Percentiles rank a stretch among this genome's conserved stretches.
phyloP scores from a whole-genome alignment of 306 rosid species.

The Citrullus amarus region DNA sequence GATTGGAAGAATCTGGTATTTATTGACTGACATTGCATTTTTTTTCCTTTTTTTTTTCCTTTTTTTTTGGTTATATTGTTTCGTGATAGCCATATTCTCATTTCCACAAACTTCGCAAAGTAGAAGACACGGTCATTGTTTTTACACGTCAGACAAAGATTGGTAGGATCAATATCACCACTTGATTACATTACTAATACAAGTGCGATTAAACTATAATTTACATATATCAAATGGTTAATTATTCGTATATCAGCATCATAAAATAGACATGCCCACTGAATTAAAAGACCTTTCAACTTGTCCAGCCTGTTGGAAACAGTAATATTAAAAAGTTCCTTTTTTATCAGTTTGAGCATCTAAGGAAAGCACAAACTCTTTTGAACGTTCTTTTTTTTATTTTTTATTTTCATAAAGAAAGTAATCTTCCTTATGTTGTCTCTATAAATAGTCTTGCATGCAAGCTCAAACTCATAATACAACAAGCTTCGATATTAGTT shows the following conservation, averaged over 20 bases:
- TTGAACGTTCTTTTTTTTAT: constrained; percentile 31
- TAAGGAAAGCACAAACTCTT: constrained; percentile 37
- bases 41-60: too few relatives aligned
- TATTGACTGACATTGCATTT: constrained; percentile 28
- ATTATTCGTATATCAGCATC: constrained; percentile 1
- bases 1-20: constrained; percentile 46
- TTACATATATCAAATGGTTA: constrained; percentile 18
- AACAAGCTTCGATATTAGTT: constrained; percentile 26
- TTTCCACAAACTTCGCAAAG: constrained; percentile 25
- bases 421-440: constrained; percentile 20
- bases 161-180: constrained; percentile 16
- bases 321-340: constrained; percentile 22
- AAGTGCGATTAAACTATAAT: constrained; percentile 6
- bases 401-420: constrained; percentile 12
- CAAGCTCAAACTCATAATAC: constrained; percentile 38
- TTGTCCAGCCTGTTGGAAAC: constrained; percentile 30
- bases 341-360: constrained; percentile 49
- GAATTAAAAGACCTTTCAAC: constrained; percentile 38
- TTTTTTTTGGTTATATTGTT: not conserved
- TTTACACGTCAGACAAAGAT: constrained; percentile 21
- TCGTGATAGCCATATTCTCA: constrained; percentile 16
- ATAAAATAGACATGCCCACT: not conserved
- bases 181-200: constrained; percentile 10
- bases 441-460: constrained; percentile 73
- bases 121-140: constrained; percentile 23